phyloP scores from a whole-genome alignment of 106 monocot species.

The Dendrobium chrysotoxum region DNA sequence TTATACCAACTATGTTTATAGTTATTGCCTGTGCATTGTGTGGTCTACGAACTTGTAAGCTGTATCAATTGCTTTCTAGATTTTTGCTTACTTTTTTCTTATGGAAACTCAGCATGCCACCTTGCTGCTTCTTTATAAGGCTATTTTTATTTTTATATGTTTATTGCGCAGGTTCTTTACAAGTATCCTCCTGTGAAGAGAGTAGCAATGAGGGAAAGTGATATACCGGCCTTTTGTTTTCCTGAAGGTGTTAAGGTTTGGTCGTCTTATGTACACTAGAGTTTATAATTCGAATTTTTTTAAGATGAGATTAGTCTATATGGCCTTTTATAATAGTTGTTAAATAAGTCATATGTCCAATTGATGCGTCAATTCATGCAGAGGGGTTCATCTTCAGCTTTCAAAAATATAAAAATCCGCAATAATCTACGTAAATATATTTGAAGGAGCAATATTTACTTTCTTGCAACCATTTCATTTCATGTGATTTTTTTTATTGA shows the following conservation, averaged over 20 bases:
- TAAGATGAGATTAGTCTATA: background rate
- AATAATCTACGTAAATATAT: too few species aligned
- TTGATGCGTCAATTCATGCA: background rate
- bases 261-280: background rate
- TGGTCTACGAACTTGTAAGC: too few species aligned
- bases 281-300: background rate
- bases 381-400: background rate
- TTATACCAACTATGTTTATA: too few species aligned
- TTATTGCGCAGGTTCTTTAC: conserved; percentile 63
- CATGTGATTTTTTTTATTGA: background rate
- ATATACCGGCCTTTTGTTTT: conserved; percentile 88
- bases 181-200: conserved; percentile 91
- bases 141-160: background rate
- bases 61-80: too few species aligned
- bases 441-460: background rate
- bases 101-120: too few species aligned
- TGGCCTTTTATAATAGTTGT: background rate
- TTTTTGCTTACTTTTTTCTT: too few species aligned
- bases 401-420: background rate
- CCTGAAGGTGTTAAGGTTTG: conserved; percentile 93
- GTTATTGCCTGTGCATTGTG: too few species aligned
- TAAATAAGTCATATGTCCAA: background rate
- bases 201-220: conserved; percentile 62
- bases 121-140: too few species aligned
- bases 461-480: background rate